These are phyloP conservation scores for Phytophthora kernoviae DNA, from an alignment of 352 stramenopile genomes.

Conservation along the genomic window DNA sequence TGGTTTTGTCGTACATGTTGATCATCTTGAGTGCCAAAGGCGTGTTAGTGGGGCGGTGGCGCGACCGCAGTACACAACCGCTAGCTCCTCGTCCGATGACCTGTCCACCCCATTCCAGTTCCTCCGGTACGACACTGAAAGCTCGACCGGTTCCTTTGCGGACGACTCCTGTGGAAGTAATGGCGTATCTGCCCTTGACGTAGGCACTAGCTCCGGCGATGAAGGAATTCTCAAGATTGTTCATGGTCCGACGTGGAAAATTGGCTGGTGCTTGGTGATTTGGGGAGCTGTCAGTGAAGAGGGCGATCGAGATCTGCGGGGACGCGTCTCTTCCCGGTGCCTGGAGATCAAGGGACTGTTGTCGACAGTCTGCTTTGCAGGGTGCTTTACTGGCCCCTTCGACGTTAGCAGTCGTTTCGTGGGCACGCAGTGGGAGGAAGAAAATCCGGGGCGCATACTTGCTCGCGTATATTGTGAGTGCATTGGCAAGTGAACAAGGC, in stretches of 20 bases:
- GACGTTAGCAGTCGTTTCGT: constrained; percentile 39
- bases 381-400: constrained; percentile 32
- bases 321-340: constrained; percentile 31
- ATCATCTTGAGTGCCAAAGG: constrained; percentile 89
- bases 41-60: constrained; percentile 74
- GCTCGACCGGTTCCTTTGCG: constrained; percentile 82
- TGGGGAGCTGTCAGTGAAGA: constrained; percentile 9
- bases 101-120: constrained; percentile 76
- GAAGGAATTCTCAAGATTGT: constrained; percentile 82
- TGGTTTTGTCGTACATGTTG: constrained; percentile 88
- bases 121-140: constrained; percentile 77
- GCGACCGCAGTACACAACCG: constrained; percentile 68
- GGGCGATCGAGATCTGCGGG: constrained; percentile 35
- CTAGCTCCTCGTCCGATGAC: constrained; percentile 80
- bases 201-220: constrained; percentile 71
- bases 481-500: neutral
- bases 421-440: constrained; percentile 14
- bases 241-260: constrained; percentile 27
- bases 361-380: no score
- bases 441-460: constrained; percentile 10
- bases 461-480: neutral
- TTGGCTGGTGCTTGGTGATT: neutral
- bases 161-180: constrained; percentile 78
- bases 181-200: constrained; percentile 83
- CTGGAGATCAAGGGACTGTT: constrained; percentile 9